phyloP scores from a whole-genome alignment of 495 filamentous ascomycete genomes.

The Penicillium manginii region DNA sequence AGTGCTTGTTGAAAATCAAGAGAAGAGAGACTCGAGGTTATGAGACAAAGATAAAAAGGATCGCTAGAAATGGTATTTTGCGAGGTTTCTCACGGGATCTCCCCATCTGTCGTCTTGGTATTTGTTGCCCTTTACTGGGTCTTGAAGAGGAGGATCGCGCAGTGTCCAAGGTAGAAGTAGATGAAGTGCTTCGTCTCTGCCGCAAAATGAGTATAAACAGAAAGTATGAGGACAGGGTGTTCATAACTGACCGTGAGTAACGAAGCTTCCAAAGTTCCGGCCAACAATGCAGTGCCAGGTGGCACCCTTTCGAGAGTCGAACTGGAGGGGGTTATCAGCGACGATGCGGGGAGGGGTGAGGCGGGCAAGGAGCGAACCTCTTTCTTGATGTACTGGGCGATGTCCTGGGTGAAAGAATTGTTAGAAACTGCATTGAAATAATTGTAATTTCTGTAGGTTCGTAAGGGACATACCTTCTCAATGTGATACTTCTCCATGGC shows the following conservation, averaged over 20 bases:
- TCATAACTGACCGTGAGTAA: slow-evolving; percentile 80
- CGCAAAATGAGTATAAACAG: slow-evolving; percentile 15
- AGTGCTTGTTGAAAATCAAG: slow-evolving; percentile 7
- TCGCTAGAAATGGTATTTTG: slow-evolving; percentile 22
- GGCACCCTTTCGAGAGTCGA: slow-evolving; percentile 87
- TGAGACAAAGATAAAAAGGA: slow-evolving; percentile 17
- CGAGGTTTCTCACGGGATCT: not conserved
- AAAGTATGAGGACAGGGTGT: not conserved
- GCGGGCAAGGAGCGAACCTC: slow-evolving; percentile 60
- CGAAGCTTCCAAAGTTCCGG: slow-evolving; percentile 97
- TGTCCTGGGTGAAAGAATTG: slow-evolving; percentile 63
- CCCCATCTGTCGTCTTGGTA: not conserved
- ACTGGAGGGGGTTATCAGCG: slow-evolving; percentile 56
- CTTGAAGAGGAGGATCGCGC: slow-evolving; percentile 98
- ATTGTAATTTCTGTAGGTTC: not conserved
- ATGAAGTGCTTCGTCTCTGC: slow-evolving; percentile 99
- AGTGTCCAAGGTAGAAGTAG: slow-evolving; percentile 99
- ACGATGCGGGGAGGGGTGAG: slow-evolving; percentile 12
- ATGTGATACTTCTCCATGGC: slow-evolving; percentile 92
- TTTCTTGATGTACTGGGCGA: slow-evolving; percentile 96
- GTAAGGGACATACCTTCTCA: slow-evolving; percentile 71
- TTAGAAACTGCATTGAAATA: not conserved
- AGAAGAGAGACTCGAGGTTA: slow-evolving; percentile 10
- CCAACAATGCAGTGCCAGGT: slow-evolving; percentile 99
- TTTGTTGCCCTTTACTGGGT: slow-evolving; percentile 68